Evolutionary conservation across 176 grass and related monocot species (phyloP), one percentile per base, ranked within the genome.

Genomic region (Thinopyrum elongatum): DNA sequence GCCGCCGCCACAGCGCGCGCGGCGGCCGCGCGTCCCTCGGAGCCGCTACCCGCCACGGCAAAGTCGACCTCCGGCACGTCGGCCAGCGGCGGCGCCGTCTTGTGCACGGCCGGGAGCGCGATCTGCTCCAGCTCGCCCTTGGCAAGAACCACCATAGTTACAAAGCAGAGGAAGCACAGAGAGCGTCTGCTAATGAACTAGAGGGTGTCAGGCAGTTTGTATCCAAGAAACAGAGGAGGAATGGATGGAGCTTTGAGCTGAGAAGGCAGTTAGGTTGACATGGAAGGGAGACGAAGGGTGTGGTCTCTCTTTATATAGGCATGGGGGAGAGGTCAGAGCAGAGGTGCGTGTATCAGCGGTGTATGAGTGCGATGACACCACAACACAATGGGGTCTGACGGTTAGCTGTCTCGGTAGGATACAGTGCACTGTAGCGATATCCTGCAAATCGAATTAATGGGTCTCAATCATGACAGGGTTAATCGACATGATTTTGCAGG

Each of bases 91-190:
- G 82, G 84, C 25, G 84, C 12, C 3, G 70, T 16, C 47, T 82
- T 87, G 3, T 89, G 88, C 75, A 89, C 82, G 7, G 87, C 65
- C 33, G 90, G 92, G 31, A 94, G 90, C 25, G 92, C 58, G 39
- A 97, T 89, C 83, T 97, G 89, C 86, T 93, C 92, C 11, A 92
- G 81, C 31, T 91, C 89, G 71, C 89, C 76, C 64, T 86, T 91
- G 2, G 82, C 69, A 68, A 97, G 74, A 25, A 93, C 91, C 82
- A 97, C 90, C 90, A 93, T 95, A 64, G 78, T 29, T 29, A 14
- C 65, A 44, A 71, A 75, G 27, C 42, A 75, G 71, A 17, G 39
- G 39, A 27, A 31, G 28, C 58, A 13, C 49, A 8, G 35, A 58
- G 65, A 29, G 30, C 42, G 14, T 25, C 4, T 39, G n/a, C 12